These are phyloP conservation scores for Xylaria sp. DNA, from an alignment of 2,329 filamentous ascomycete genomes.

Conservation along the genomic window DNA sequence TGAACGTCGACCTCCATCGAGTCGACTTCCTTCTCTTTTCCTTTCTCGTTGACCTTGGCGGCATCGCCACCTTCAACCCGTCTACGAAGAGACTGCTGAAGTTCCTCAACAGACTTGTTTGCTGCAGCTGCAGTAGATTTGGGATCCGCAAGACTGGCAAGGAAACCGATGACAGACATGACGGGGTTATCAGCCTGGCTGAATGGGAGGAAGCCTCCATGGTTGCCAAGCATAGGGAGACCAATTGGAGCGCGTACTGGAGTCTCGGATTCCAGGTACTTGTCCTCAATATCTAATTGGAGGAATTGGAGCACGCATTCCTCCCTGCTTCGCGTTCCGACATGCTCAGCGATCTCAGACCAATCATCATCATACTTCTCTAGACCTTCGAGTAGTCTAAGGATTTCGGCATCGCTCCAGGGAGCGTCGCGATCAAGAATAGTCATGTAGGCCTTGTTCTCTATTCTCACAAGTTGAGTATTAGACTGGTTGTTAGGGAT, in stretches of 20 bases:
- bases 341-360: constrained; percentile 86
- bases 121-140: constrained; percentile 86
- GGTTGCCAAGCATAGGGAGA: constrained; percentile 62
- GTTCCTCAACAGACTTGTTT: constrained; percentile 78
- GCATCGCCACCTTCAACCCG: constrained; percentile 61
- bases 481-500: constrained; percentile 74
- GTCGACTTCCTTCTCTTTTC: constrained; percentile 51
- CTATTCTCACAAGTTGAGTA: constrained; percentile 79
- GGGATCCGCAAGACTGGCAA: constrained; percentile 86
- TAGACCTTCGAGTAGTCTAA: constrained; percentile 84
- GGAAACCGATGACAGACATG: constrained; percentile 90
- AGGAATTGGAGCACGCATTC: constrained; percentile 97
- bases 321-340: constrained; percentile 84
- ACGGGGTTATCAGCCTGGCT: constrained; percentile 92
- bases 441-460: constrained; percentile 76
- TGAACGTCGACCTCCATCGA: constrained; percentile 60
- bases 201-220: constrained; percentile 79
- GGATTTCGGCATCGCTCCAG: constrained; percentile 85
- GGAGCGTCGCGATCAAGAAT: constrained; percentile 78
- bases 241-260: constrained; percentile 49
- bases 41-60: constrained; percentile 50
- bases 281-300: constrained; percentile 94
- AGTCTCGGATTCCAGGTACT: constrained; percentile 79
- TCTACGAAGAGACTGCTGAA: constrained; percentile 72
- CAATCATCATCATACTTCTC: constrained; percentile 95